Conservation (phyloP, 352 stramenopile genomes). For the Phytophthora parvispora region DNA sequence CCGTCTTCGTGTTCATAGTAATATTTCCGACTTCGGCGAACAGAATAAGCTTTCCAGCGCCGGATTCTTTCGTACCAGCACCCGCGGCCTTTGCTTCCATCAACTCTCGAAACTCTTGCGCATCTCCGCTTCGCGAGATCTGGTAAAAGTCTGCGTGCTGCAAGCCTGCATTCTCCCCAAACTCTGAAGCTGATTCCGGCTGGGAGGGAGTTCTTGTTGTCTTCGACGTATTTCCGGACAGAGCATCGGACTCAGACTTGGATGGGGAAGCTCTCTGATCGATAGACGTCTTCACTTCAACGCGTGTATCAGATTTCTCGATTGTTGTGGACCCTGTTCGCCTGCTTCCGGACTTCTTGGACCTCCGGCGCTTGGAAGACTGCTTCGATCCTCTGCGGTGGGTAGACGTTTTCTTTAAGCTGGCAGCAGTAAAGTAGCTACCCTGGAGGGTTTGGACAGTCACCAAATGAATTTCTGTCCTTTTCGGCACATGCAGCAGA, state of each 20-base stretch:
- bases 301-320: not conserved
- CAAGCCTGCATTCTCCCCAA: not conserved
- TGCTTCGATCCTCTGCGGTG: not conserved
- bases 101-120: not conserved
- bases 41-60: constrained; percentile 2
- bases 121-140: not conserved
- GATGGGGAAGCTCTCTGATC: not conserved
- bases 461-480: not conserved
- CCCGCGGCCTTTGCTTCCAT: not conserved
- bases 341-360: not conserved
- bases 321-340: not conserved
- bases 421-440: not conserved
- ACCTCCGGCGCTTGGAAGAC: not conserved
- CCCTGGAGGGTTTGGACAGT: not conserved
- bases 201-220: too few relatives aligned
- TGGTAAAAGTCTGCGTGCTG: constrained; percentile 2
- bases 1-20: not conserved
- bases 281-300: not conserved
- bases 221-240: too few relatives aligned
- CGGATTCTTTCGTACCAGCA: not conserved
- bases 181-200: not conserved
- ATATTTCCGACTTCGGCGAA: not conserved
- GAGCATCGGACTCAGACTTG: too few relatives aligned
- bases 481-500: not conserved
- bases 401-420: too few relatives aligned